Percentiles rank a stretch among this genome's conserved stretches.
Evolutionary conservation across 805 yeast genomes (phyloP).

Genomic region (Debaryomyces prosopidis): DNA sequence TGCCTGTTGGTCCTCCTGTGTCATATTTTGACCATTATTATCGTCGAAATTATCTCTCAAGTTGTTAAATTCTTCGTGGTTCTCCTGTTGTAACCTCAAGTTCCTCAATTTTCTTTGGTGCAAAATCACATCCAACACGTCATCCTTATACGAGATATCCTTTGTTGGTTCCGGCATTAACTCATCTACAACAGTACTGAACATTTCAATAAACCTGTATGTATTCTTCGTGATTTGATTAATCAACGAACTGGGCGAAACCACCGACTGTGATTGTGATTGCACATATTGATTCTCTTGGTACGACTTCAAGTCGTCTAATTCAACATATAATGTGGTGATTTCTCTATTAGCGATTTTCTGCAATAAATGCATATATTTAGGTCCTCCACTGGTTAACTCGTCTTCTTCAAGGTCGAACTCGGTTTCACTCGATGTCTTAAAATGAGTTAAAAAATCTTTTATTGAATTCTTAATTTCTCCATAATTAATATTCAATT

Average conservation of each 20-base stretch:
- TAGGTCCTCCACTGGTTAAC: slow-evolving; percentile 31
- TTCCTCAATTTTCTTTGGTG: slow-evolving; percentile 88
- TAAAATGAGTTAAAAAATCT: slow-evolving; percentile 71
- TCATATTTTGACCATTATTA: slow-evolving; percentile 15
- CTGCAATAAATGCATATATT: slow-evolving; percentile 75
- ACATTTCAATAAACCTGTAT: slow-evolving; percentile 73
- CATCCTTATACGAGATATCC: slow-evolving; percentile 78
- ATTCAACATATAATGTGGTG: slow-evolving; percentile 66
- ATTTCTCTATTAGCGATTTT: slow-evolving; percentile 81
- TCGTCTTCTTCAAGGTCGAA: slow-evolving; percentile 21
- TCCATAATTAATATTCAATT: slow-evolving; percentile 71
- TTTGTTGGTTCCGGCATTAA: slow-evolving; percentile 85
- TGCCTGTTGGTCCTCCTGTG: slow-evolving; percentile 23
- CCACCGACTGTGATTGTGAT: slow-evolving; percentile 12
- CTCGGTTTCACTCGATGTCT: slow-evolving; percentile 34
- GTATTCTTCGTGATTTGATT: slow-evolving; percentile 71
- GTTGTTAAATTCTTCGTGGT: slow-evolving; percentile 57
- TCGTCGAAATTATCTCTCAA: slow-evolving; percentile 32
- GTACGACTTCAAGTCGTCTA: slow-evolving; percentile 79
- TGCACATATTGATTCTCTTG: slow-evolving; percentile 47
- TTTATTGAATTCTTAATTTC: slow-evolving; percentile 57
- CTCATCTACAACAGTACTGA: slow-evolving; percentile 73
- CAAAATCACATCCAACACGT: slow-evolving; percentile 87
- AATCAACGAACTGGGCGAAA: slow-evolving; percentile 39
- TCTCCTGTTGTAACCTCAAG: slow-evolving; percentile 66